phyloP scores from a whole-genome alignment of 768 basidiomycete genomes.

The Boletus tylopilopsis region DNA sequence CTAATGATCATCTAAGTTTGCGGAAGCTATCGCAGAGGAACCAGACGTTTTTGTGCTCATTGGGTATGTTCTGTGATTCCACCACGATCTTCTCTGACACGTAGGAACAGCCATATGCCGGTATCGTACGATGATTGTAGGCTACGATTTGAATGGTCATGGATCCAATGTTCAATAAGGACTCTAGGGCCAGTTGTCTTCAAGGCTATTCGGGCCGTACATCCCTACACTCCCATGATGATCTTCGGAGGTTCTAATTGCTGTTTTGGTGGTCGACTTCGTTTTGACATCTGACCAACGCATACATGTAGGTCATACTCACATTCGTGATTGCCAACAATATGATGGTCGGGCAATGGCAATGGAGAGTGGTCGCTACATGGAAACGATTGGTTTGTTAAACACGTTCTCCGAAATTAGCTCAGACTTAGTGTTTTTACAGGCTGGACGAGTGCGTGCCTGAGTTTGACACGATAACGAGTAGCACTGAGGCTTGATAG shows the following conservation, averaged over 20 bases:
- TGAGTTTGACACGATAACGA: not conserved
- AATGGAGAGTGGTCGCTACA: conserved; percentile 84
- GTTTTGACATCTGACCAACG: too few species aligned
- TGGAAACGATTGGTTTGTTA: conserved; percentile 81
- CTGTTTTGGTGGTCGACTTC: not conserved
- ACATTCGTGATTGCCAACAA: conserved; percentile 25
- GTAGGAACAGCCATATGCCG: conserved; percentile 73
- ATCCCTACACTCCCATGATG: conserved; percentile 72
- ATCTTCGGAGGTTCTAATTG: conserved; percentile 66
- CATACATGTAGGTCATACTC: conserved; percentile 45
- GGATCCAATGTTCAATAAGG: not conserved
- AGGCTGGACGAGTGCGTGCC: conserved; percentile 60
- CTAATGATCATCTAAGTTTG: conserved; percentile 47
- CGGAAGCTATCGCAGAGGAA: conserved; percentile 70
- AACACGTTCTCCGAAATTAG: not conserved
- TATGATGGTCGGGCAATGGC: conserved; percentile 30
- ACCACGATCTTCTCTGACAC: not conserved
- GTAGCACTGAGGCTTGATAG: conserved; percentile 23
- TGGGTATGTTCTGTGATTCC: conserved; percentile 41
- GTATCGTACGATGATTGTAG: conserved; percentile 63
- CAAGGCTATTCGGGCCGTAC: conserved; percentile 67
- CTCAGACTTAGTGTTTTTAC: not conserved
- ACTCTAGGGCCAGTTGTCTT: conserved; percentile 65
- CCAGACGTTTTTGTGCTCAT: conserved; percentile 80
- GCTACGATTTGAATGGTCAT: conserved; percentile 11